phyloP scores from a whole-genome alignment of 2,329 filamentous ascomycete species.

The Myriosclerotinia scirpicola region DNA sequence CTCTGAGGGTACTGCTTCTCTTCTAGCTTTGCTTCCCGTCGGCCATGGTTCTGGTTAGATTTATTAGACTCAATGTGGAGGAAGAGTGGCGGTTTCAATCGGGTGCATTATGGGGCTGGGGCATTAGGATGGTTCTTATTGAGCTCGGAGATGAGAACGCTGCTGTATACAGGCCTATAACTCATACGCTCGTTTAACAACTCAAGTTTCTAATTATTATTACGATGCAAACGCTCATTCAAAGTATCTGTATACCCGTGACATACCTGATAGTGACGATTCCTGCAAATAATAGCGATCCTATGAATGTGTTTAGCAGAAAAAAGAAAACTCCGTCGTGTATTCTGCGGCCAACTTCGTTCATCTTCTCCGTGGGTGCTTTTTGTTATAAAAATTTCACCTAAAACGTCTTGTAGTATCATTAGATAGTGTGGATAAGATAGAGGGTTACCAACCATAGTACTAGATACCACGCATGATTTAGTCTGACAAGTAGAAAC shows the following conservation, averaged over 20 bases:
- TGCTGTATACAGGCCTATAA: conserved; percentile 12
- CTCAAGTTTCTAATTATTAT: conserved; percentile 1
- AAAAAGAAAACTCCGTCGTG: too few relatives aligned
- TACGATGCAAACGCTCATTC: background rate
- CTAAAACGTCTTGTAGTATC: too few relatives aligned
- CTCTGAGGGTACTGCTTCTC: background rate
- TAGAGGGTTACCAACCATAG: too few relatives aligned
- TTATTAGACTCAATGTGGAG: background rate
- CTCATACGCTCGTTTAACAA: conserved; percentile 9
- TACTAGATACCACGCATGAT: too few relatives aligned
- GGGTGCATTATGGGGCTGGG: background rate
- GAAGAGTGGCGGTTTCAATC: background rate
- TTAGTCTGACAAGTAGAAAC: too few relatives aligned
- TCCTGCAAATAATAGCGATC: too few relatives aligned
- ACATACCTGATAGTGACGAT: background rate
- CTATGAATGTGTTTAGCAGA: too few relatives aligned
- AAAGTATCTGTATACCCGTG: accelerated
- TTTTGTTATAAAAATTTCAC: too few relatives aligned
- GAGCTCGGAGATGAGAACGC: conserved; percentile 6
- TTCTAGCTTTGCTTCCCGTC: conserved; percentile 3
- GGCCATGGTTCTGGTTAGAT: conserved; percentile 6
- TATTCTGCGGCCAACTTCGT: too few relatives aligned
- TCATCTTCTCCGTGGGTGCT: too few relatives aligned
- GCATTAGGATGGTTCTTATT: background rate
- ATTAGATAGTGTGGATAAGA: too few relatives aligned